Conservation (phyloP, 1,284 basidiomycete species). For the Sparassis latifolia region DNA sequence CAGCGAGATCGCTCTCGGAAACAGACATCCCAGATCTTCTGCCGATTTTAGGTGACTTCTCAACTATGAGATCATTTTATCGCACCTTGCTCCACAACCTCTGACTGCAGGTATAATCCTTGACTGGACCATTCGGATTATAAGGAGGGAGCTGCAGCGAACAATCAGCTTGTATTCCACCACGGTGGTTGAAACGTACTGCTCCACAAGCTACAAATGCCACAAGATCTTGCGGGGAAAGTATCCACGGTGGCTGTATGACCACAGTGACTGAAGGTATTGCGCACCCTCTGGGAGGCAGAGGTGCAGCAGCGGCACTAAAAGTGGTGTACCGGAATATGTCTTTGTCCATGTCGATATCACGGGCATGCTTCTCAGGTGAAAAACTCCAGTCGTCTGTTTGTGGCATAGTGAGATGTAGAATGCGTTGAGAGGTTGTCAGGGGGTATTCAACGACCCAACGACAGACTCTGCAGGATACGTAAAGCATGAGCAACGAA, state of each 20-base stretch:
- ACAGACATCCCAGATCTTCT: conserved; percentile 64
- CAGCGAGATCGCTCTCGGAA: conserved; percentile 41
- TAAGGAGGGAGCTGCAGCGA: too few relatives aligned
- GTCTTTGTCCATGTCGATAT: conserved; percentile 32
- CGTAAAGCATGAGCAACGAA: neutral
- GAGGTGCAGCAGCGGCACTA: conserved; percentile 22
- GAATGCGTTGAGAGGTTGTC: conserved; percentile 43
- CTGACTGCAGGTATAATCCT: conserved; percentile 22
- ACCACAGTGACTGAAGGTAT: conserved; percentile 41
- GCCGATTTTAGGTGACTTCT: neutral
- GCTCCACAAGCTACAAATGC: conserved; percentile 42
- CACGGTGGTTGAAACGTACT: conserved; percentile 27
- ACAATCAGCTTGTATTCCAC: too few relatives aligned
- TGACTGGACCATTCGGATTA: too few relatives aligned
- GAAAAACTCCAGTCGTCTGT: conserved; percentile 32
- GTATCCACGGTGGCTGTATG: conserved; percentile 61
- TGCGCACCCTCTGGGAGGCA: conserved; percentile 10
- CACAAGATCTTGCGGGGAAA: conserved; percentile 48
- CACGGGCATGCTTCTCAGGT: conserved; percentile 14
- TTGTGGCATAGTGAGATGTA: conserved; percentile 43
- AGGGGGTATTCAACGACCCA: conserved; percentile 50
- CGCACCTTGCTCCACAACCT: conserved; percentile 63
- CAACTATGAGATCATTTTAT: neutral
- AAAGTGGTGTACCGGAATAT: conserved; percentile 48
- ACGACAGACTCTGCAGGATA: conserved; percentile 24